A percentile compares a stretch with the other conserved stretches of the same genome.
phyloP scores from a whole-genome alignment of 2,329 filamentous ascomycete genomes.

The Talaromyces sp. region DNA sequence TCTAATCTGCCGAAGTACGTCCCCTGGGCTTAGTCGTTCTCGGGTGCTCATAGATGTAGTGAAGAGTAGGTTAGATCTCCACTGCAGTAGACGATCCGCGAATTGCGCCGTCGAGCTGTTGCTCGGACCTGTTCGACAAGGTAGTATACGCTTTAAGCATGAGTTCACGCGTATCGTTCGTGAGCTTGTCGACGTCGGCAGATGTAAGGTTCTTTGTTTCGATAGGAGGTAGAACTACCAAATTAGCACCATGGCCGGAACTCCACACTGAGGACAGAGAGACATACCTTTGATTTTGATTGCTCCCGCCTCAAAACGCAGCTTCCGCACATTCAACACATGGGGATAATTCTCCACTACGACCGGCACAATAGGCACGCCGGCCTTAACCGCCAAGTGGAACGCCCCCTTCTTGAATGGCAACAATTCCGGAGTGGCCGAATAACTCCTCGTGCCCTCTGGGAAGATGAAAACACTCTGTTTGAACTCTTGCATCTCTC shows the following conservation, averaged over 20 bases:
- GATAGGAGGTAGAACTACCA: conserved; percentile 72
- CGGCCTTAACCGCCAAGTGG: conserved; percentile 88
- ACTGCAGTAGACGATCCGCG: conserved; percentile 33
- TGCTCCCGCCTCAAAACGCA: conserved; percentile 63
- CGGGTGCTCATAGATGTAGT: background rate
- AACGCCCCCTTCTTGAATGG: conserved; percentile 99
- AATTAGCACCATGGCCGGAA: conserved; percentile 14
- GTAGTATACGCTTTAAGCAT: conserved; percentile 64
- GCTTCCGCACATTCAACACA: conserved; percentile 61
- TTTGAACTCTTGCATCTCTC: conserved; percentile 67
- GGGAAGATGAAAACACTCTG: conserved; percentile 59
- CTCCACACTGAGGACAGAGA: background rate
- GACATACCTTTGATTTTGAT: conserved; percentile 71
- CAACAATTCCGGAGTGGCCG: conserved; percentile 72
- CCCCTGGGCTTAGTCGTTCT: background rate
- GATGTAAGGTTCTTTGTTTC: conserved; percentile 67
- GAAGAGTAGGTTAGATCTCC: conserved; percentile 31
- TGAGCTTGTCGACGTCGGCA: conserved; percentile 73
- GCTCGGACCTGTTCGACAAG: conserved; percentile 34
- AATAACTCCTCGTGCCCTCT: conserved; percentile 90
- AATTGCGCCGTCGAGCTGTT: conserved; percentile 21
- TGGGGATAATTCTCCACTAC: conserved; percentile 77
- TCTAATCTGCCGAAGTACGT: background rate
- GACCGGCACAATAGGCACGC: conserved; percentile 86
- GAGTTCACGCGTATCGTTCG: conserved; percentile 62